Evolutionary conservation across 768 basidiomycete genomes (phyloP), one percentile per base, ranked within the genome.

Genomic region (Panaeolus papilionaceus): DNA sequence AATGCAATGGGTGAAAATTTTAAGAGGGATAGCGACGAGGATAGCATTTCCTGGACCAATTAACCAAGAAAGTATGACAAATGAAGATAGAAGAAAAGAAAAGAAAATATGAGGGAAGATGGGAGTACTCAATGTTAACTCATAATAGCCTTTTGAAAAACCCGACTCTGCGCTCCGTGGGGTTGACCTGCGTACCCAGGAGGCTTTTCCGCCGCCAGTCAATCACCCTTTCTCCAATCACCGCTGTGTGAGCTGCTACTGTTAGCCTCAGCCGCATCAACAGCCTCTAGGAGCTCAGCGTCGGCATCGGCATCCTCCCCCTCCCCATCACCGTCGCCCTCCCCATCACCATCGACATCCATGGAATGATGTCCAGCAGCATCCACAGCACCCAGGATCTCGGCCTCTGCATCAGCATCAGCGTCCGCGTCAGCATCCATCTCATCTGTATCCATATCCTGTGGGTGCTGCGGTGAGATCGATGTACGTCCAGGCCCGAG

Each of bases 281-380:
- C 85, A 40, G 85, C 85, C 68, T 85, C 85, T n/a, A 86, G 73
- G 28, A 86, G 73, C 28, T 86, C 85, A n/a, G 72, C 74, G 12
- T 76, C 75, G 6, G 72, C 70, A 38, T 77, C 76, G 3, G 66
- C 71, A 61, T 70, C 73, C 63, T 68, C 54, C 14, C 54, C 70
- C 67, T 67, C 74, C 58, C 63, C 68, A 9, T 73, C 73, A 26
- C 65, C 72, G 61, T 74, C 71, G 39, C 66, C 77, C 45, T 75
- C 77, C 14, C 67, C 74, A 33, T 75, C 76, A 23, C 62, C 70
- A 49, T 75, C 75, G 16, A 70, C 66, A 7, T 68, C 70, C 11
- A 67, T 67, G 1, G 65, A 64, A 61, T 68, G 65, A 40, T 71
- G 44, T 40, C 65, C 67, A 62, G 69, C 63, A 8, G 69, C 67